Evolutionary conservation across 2,329 filamentous ascomycete genomes (phyloP).

Genomic region (Aspergillus caelatus): DNA sequence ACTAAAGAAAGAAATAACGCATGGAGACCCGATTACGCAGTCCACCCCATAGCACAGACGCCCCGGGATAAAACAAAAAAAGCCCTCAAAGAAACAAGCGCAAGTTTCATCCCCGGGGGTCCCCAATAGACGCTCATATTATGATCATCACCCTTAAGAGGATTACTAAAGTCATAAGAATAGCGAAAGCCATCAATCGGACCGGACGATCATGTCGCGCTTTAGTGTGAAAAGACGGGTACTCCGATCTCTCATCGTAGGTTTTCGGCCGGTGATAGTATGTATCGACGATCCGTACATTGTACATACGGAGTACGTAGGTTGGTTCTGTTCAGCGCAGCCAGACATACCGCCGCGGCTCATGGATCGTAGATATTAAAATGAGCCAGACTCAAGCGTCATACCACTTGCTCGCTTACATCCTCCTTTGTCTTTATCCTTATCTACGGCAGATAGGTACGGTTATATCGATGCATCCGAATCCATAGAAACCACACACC

Average conservation of each 20-base stretch:
- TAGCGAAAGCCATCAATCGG: not conserved
- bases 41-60: not conserved
- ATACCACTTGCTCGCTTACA: not conserved
- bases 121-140: not conserved
- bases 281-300: not conserved
- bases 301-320: too few relatives aligned
- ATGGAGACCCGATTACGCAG: not conserved
- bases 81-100: not conserved
- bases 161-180: not conserved
- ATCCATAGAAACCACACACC: too few relatives aligned
- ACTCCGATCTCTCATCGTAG: not conserved
- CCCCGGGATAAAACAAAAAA: not conserved
- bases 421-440: not conserved
- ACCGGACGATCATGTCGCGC: too few relatives aligned
- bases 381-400: not conserved
- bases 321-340: not conserved
- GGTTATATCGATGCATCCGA: too few relatives aligned
- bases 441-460: not conserved
- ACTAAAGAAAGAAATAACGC: not conserved
- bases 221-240: too few relatives aligned
- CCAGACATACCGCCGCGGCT: not conserved
- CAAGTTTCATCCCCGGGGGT: not conserved
- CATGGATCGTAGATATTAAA: not conserved
- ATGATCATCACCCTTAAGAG: not conserved
- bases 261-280: not conserved